Conservation (phyloP, 768 basidiomycete genomes). For the Tephrocybe sp. region DNA sequence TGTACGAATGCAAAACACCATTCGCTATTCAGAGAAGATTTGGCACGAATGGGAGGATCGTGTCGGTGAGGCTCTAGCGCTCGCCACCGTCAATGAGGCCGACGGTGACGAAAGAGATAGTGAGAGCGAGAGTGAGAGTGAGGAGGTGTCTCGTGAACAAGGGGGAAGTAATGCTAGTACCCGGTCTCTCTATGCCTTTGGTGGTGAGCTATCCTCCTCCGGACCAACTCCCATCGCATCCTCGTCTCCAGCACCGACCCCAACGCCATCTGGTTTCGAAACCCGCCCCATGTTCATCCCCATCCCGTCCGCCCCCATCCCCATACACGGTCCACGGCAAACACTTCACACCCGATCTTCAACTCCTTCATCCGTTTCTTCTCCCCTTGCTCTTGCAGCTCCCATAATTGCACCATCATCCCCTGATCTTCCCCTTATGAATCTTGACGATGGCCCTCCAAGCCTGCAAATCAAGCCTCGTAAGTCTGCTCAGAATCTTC, state of each 20-base stretch:
- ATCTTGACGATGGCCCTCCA: slow-evolving; percentile 60
- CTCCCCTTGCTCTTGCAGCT: slow-evolving; percentile 81
- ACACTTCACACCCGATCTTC: slow-evolving; percentile 76
- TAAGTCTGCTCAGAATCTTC: slow-evolving; percentile 64
- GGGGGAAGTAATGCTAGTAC: slow-evolving; percentile 53
- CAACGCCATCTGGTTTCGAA: slow-evolving; percentile 25
- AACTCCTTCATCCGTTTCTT: slow-evolving; percentile 86
- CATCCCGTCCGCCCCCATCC: slow-evolving; percentile 26
- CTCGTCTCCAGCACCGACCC: slow-evolving; percentile 41
- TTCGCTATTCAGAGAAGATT: slow-evolving; percentile 95
- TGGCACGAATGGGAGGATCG: slow-evolving; percentile 96
- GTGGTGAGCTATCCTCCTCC: slow-evolving; percentile 43
- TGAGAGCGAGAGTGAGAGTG: slow-evolving; percentile 43
- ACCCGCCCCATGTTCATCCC: slow-evolving; percentile 26
- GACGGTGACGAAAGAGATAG: slow-evolving; percentile 35
- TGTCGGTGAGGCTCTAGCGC: slow-evolving; percentile 67
- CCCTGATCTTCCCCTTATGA: slow-evolving; percentile 20
- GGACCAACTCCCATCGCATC: slow-evolving; percentile 75
- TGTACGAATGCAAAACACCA: slow-evolving; percentile 94
- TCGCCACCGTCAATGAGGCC: slow-evolving; percentile 55
- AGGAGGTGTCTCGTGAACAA: slow-evolving; percentile 33
- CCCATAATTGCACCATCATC: slow-evolving; percentile 72
- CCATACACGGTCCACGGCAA: slow-evolving; percentile 38
- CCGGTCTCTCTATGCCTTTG: slow-evolving; percentile 64
- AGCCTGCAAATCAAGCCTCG: slow-evolving; percentile 58